Evolutionary conservation across 1,284 basidiomycete genomes (phyloP), one percentile per base, ranked within the genome.

Genomic region (Leccinum fuscescens): DNA sequence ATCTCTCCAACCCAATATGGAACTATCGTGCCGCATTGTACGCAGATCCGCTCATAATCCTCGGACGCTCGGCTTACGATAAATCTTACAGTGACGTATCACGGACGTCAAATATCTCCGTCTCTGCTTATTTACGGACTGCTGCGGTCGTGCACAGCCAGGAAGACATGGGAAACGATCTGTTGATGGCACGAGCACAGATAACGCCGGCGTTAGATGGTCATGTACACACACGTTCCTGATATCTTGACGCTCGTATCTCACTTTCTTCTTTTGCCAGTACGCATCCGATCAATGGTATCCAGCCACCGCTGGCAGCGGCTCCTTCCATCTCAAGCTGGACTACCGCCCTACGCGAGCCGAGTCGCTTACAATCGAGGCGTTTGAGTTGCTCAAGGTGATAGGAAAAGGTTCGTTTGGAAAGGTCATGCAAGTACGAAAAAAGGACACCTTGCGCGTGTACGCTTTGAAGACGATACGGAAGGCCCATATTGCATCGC

Each of bases 381-480:
- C 90, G 9, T 99, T 98, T 71, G 96, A 99, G 66, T 80, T 99
- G 55, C 89, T 99, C 74, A 98, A 97, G 75, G 96, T 99, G 57
- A 98, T 99, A 65, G 96, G 96, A 33, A 98, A 98, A 77, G 96
- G 97, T 9, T 93, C 89, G 62, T 99, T 99, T 70, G 97, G 96
- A 24, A 98, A 98, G 78, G 93, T 94, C 42, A 97, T 97, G 94
- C 95, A 98, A 83, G 95, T 98, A 48, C 89, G 94, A 57, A 99
- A 99, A 80, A 95, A 96, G 77, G 96, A 99, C 77, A 99, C 97
- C 0, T 87, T 93, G 60, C 94, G 96, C 64, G 93, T 99, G 72
- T 99, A 99, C 77, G 96, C 96, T 1, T 83, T 99, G 72, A 99
- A 99, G 80, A 98, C 96, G 2, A 98, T 99, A 70, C 88, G 96